Evolutionary conservation across 176 grass and related monocot species (phyloP).

Genomic region (Guadua angustifolia): DNA sequence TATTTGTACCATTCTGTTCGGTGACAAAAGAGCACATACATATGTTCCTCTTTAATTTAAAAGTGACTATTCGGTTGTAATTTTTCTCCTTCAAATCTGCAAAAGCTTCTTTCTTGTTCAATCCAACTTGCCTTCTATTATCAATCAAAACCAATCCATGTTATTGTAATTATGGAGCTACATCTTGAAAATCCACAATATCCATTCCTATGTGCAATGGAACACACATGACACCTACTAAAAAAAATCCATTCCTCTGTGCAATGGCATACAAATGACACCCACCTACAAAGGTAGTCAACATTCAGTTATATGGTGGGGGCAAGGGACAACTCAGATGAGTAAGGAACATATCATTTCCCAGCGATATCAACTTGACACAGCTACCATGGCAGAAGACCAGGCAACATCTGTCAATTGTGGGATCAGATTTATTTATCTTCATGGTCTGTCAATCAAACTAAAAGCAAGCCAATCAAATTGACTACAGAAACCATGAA

Average conservation of each 20-base stretch:
- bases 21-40: background rate
- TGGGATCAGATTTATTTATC: slow-evolving; percentile 59
- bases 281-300: background rate
- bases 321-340: slow-evolving; percentile 72
- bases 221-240: background rate
- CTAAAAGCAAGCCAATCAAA: slow-evolving; percentile 10
- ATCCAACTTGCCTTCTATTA: background rate
- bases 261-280: background rate
- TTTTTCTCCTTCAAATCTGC: too few relatives aligned
- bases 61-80: background rate
- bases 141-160: background rate
- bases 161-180: background rate
- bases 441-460: slow-evolving; percentile 60
- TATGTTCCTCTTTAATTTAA: background rate
- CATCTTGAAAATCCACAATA: slow-evolving; percentile 2
- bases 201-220: background rate
- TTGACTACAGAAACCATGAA: background rate
- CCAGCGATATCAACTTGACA: slow-evolving; percentile 46
- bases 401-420: slow-evolving; percentile 56
- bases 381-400: slow-evolving; percentile 54
- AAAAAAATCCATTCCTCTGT: background rate
- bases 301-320: background rate
- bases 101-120: slow-evolving; percentile 5
- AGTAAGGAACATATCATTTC: slow-evolving; percentile 77
- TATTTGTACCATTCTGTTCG: background rate